Evolutionary conservation across 768 basidiomycete species (phyloP).

Genomic region (Cytidiella melzeri): DNA sequence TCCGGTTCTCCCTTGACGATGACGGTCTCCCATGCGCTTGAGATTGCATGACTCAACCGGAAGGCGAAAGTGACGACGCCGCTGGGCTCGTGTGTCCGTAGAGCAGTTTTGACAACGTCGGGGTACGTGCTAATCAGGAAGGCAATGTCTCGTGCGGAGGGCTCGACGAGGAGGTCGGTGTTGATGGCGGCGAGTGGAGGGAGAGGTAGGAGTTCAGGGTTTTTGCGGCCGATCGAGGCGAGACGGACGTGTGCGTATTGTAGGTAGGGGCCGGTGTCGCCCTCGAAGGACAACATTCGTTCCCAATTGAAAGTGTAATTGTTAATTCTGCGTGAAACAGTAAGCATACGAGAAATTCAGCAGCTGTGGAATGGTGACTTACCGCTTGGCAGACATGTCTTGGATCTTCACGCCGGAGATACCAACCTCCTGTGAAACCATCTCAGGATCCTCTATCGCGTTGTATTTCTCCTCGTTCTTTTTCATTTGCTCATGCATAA

Average conservation of each 20-base stretch:
- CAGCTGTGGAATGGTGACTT: slow-evolving; percentile 18
- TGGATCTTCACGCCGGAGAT: slow-evolving; percentile 97
- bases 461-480: slow-evolving; percentile 91
- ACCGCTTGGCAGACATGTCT: slow-evolving; percentile 94
- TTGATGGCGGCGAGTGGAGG: slow-evolving; percentile 65
- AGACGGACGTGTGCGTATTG: slow-evolving; percentile 96
- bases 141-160: slow-evolving; percentile 78
- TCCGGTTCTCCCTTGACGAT: slow-evolving; percentile 82
- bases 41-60: slow-evolving; percentile 81
- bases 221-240: slow-evolving; percentile 86
- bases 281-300: slow-evolving; percentile 92
- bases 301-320: slow-evolving; percentile 96
- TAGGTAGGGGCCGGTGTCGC: slow-evolving; percentile 92
- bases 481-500: slow-evolving; percentile 97
- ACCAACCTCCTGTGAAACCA: slow-evolving; percentile 75
- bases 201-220: slow-evolving; percentile 78
- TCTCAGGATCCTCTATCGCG: slow-evolving; percentile 82
- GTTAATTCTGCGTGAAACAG: slow-evolving; percentile 58
- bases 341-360: slow-evolving; percentile 1
- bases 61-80: slow-evolving; percentile 90
- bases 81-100: slow-evolving; percentile 83
- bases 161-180: slow-evolving; percentile 58
- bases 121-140: slow-evolving; percentile 89
- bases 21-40: slow-evolving; percentile 87
- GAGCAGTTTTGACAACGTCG: slow-evolving; percentile 80